Conservation (phyloP, 2,329 filamentous ascomycete species). For the Aspergillus japonicus region DNA sequence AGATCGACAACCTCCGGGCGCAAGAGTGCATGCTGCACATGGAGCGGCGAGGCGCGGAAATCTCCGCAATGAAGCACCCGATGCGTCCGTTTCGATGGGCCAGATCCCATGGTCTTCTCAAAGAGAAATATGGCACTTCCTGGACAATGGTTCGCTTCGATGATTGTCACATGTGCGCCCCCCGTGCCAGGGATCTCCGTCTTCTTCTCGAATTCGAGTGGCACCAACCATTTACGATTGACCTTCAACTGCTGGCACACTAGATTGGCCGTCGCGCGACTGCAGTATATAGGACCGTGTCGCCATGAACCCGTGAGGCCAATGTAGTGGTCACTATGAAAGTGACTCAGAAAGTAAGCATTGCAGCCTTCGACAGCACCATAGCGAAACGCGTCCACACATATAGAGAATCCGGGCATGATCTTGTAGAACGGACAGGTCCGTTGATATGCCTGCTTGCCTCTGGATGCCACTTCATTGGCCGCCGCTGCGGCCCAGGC, state of each 20-base stretch:
- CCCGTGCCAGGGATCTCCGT: slow-evolving; percentile 77
- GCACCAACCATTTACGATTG: slow-evolving; percentile 78
- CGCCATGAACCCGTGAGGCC: slow-evolving; percentile 84
- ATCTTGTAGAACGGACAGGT: slow-evolving; percentile 99
- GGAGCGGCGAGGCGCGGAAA: slow-evolving; percentile 84
- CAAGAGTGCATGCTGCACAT: slow-evolving; percentile 78
- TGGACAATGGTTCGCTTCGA: slow-evolving; percentile 93
- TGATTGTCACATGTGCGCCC: slow-evolving; percentile 87
- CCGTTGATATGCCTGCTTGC: slow-evolving; percentile 81
- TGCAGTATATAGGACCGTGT: slow-evolving; percentile 96
- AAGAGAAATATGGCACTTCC: slow-evolving; percentile 93
- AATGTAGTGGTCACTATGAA: slow-evolving; percentile 96
- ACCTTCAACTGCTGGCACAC: slow-evolving; percentile 84
- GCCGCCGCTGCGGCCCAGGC: slow-evolving; percentile 89
- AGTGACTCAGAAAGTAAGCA: slow-evolving; percentile 96
- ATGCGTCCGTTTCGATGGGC: slow-evolving; percentile 62
- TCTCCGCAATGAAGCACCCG: slow-evolving; percentile 93
- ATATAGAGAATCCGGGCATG: slow-evolving; percentile 86
- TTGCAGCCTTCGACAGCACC: slow-evolving; percentile 88
- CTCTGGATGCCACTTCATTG: slow-evolving; percentile 71
- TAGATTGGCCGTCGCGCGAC: slow-evolving; percentile 84
- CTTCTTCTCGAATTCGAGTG: slow-evolving; percentile 79
- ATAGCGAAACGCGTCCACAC: slow-evolving; percentile 94
- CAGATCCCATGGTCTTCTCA: slow-evolving; percentile 69
- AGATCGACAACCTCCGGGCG: slow-evolving; percentile 71